Base-by-base conservation (phyloP, 2,329 filamentous ascomycete species). In the Botrytis pseudocinerea region DNA sequence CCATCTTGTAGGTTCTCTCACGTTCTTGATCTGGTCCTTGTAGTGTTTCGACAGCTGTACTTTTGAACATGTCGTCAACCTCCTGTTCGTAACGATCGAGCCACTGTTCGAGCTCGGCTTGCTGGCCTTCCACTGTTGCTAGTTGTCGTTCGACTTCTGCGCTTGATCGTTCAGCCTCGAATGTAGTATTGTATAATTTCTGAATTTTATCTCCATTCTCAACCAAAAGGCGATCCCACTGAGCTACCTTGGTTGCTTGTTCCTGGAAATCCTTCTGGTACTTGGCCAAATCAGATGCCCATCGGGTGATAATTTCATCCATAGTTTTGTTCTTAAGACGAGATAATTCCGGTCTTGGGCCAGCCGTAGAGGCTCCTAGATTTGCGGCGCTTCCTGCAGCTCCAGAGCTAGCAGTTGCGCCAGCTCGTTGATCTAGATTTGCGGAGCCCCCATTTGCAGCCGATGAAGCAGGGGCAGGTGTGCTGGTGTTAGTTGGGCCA, bases 251-350 rank as follows among this genome's bases (percentile, higher is more conserved):
- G 75, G 91, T 88, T 7, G 97, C 95, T 82, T 98, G 94, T 48
- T 92, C 88, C 81, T 97, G 94, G 85, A 98, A 99, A 74, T 97
- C 94, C 82, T 97, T 97, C 80, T 98, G 95, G 80, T 99, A 98
- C 80, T 97, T 97, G 70, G 94, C 92, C 68, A 99, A 86, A 80
- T 98, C 96, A 0, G 94, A 94, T 2, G 96, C 96, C 96, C 96
- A 99, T 46, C 94, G 91, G 6, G 94, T 98, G 77, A 99, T 94
- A 76, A 99, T 98, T 82, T 99, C 96, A 80, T 99, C 96, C 93
- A 99, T 98, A 0, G 95, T 97, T 85, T 97, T 98, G 83, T 98
- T 97, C 86, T 97, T 97, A 54, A 99, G 86, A 42, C 96, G 92
- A 6, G 95, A 96, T 79, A 97, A 90, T 73, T 94, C 91, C 25